phyloP scores from a whole-genome alignment of 371 early-diverging fungal genomes.

The Syncephalastrum racemosum region DNA sequence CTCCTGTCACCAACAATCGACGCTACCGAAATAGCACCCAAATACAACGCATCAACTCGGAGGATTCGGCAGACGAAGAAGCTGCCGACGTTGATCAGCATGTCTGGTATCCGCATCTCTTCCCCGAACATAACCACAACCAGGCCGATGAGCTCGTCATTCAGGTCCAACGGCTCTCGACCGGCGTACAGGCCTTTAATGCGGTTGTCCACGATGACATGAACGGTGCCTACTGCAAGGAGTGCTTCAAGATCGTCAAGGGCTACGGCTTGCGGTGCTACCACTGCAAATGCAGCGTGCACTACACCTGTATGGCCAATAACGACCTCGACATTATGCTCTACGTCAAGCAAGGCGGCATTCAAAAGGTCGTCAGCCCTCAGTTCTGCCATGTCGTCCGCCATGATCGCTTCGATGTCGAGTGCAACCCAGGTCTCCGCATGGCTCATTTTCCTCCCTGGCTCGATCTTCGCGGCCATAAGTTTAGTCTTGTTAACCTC shows the following conservation, averaged over 20 bases:
- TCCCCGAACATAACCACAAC: conserved; percentile 14
- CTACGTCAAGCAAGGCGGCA: conserved; percentile 44
- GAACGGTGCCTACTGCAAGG: conserved; percentile 44
- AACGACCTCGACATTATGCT: conserved; percentile 39
- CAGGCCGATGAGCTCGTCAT: conserved; percentile 8
- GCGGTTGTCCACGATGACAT: conserved; percentile 22
- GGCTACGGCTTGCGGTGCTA: conserved; percentile 58
- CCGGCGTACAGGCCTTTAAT: background rate
- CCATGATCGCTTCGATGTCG: conserved; percentile 21
- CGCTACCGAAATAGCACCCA: conserved; percentile 8
- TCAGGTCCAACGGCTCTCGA: conserved; percentile 4
- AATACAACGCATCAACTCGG: background rate
- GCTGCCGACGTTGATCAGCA: conserved; percentile 19
- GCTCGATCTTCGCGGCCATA: conserved; percentile 36
- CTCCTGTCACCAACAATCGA: conserved; percentile 20
- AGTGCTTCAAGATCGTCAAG: conserved; percentile 48
- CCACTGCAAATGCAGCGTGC: conserved; percentile 46
- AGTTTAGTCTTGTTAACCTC: conserved; percentile 54
- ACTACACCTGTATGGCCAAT: conserved; percentile 36
- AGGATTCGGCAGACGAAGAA: conserved; percentile 6
- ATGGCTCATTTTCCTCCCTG: conserved; percentile 3
- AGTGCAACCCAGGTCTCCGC: background rate
- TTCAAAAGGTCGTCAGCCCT: conserved; percentile 48
- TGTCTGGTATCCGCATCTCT: conserved; percentile 48
- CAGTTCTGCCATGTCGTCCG: conserved; percentile 38